A percentile compares a stretch with the other conserved stretches of the same genome.
phyloP scores from a whole-genome alignment of 345 rosid species.

The Carallia brachiata region DNA sequence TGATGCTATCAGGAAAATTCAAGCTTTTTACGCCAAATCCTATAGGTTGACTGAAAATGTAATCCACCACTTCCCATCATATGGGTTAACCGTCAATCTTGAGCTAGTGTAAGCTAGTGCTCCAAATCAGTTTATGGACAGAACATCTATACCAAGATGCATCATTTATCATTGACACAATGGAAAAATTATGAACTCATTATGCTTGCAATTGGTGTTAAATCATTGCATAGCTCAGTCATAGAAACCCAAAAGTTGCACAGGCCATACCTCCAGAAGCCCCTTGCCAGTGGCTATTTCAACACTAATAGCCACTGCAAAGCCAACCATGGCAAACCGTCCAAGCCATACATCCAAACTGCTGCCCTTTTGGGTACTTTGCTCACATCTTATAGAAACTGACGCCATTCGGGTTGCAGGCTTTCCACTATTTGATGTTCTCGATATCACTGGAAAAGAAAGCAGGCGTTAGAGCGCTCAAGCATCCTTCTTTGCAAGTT shows the following conservation, averaged over 20 bases:
- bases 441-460: constrained; percentile 36
- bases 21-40: neutral
- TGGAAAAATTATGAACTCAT: neutral
- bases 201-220: neutral
- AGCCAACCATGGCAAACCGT: constrained; percentile 78
- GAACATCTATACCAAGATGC: neutral
- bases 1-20: neutral
- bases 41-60: neutral
- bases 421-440: constrained; percentile 28
- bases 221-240: neutral
- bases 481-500: neutral
- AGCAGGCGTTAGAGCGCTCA: neutral
- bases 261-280: constrained; percentile 65
- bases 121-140: neutral
- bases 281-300: constrained; percentile 87
- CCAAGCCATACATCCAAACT: constrained; percentile 83
- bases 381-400: constrained; percentile 66
- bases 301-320: constrained; percentile 74
- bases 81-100: neutral
- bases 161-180: neutral
- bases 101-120: neutral
- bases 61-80: neutral
- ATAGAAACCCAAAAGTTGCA: neutral
- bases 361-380: constrained; percentile 47
- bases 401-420: constrained; percentile 33